Evolutionary conservation across 1,139 yeast species (phyloP).

Genomic region (Pichia sp.): DNA sequence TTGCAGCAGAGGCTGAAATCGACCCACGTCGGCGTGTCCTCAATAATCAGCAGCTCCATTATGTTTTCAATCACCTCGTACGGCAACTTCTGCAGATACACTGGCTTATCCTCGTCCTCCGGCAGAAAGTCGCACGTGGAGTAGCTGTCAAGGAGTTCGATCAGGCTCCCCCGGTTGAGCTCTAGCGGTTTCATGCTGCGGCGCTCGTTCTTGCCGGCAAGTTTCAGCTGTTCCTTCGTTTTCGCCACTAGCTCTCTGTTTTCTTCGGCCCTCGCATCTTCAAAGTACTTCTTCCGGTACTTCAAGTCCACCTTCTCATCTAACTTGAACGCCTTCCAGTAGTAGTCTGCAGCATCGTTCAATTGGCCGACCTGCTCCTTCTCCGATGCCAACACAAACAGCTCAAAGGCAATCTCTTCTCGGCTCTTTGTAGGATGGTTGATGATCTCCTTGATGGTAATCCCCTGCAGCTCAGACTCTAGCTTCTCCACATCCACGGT

Average conservation of each 20-base stretch:
- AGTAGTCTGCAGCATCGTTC: slow-evolving; percentile 73
- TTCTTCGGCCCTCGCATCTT: slow-evolving; percentile 1
- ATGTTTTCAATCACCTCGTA: slow-evolving; percentile 60
- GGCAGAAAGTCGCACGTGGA: slow-evolving; percentile 36
- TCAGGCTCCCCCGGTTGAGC: slow-evolving; percentile 39
- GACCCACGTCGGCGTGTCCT: slow-evolving; percentile 65
- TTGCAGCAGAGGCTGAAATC: slow-evolving; percentile 60
- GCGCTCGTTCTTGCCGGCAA: slow-evolving; percentile 9
- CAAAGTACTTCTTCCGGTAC: slow-evolving; percentile 45
- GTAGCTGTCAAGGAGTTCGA: slow-evolving; percentile 33
- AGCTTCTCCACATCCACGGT: slow-evolving; percentile 21
- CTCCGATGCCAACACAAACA: slow-evolving; percentile 67
- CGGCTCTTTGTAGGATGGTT: slow-evolving; percentile 29
- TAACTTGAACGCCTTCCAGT: slow-evolving; percentile 64
- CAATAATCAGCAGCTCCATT: slow-evolving; percentile 46
- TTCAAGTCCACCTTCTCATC: slow-evolving; percentile 66
- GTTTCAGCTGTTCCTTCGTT: background rate
- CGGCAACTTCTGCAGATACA: slow-evolving; percentile 57
- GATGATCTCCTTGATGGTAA: slow-evolving; percentile 26
- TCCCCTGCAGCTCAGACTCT: slow-evolving; percentile 22
- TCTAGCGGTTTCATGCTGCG: slow-evolving; percentile 28
- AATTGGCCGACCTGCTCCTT: slow-evolving; percentile 71
- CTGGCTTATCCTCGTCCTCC: slow-evolving; percentile 41
- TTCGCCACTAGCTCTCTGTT: background rate
- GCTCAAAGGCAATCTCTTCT: slow-evolving; percentile 46